Conservation (phyloP, 805 yeast genomes). For the Schwanniomyces polymorphus region DNA sequence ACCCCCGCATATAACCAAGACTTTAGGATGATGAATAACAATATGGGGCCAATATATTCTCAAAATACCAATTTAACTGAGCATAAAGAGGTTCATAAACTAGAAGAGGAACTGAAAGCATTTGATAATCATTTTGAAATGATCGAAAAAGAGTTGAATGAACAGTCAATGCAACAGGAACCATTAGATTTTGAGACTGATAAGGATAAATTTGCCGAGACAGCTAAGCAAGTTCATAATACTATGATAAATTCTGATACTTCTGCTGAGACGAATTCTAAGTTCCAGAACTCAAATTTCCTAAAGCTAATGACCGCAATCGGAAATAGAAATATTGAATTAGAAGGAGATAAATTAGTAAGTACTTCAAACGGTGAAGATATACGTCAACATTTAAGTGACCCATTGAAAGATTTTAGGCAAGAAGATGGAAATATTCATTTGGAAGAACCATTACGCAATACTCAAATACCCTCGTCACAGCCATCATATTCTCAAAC, state of each 20-base stretch:
- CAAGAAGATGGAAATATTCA: neutral
- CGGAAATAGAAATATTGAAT: conserved; percentile 35
- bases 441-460: neutral
- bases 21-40: conserved; percentile 8
- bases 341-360: conserved; percentile 41
- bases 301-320: conserved; percentile 41
- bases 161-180: conserved; percentile 7
- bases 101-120: conserved; percentile 22
- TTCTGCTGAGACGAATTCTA: conserved; percentile 23
- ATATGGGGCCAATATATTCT: conserved; percentile 9
- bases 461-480: neutral
- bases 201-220: conserved; percentile 38
- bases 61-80: conserved; percentile 13
- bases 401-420: conserved; percentile 13
- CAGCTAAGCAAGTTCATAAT: conserved; percentile 35
- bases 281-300: conserved; percentile 36
- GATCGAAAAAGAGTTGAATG: conserved; percentile 27
- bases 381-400: conserved; percentile 23
- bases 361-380: conserved; percentile 32
- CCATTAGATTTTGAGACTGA: conserved; percentile 16
- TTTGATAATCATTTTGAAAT: conserved; percentile 33
- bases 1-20: conserved; percentile 3
- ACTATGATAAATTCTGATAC: conserved; percentile 19
- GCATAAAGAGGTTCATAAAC: conserved; percentile 26
- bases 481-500: neutral